Percentiles rank a stretch among this genome's conserved stretches.
phyloP scores from a whole-genome alignment of 2,329 filamentous ascomycete species.

The Pseudogymnoascus sp. region DNA sequence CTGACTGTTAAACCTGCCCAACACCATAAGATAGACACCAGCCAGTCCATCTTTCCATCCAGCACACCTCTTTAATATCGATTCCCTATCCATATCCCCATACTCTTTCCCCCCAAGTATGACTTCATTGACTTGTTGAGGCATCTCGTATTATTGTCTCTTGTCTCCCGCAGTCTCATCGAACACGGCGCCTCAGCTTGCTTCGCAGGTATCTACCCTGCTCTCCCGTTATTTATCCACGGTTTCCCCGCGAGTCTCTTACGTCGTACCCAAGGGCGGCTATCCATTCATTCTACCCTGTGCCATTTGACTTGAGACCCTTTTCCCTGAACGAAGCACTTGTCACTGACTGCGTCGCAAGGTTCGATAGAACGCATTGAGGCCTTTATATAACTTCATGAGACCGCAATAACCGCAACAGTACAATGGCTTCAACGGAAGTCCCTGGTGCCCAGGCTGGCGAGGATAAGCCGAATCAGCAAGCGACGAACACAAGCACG shows the following conservation, averaged over 20 bases:
- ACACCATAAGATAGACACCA: background rate
- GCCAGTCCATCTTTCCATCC: background rate
- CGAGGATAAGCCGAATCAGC: background rate
- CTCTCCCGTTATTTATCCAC: background rate
- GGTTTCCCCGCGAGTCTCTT: background rate
- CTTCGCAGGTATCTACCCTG: slow-evolving; percentile 5
- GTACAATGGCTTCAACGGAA: slow-evolving; percentile 5
- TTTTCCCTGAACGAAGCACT: background rate
- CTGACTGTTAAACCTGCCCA: background rate
- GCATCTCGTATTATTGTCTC: background rate
- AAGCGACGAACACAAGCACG: slow-evolving; percentile 24
- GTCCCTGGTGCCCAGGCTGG: background rate
- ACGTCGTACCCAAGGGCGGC: background rate
- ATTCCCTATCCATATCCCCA: background rate
- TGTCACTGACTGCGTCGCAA: background rate
- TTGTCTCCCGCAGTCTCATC: background rate
- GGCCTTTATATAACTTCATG: background rate
- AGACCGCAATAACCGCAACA: background rate
- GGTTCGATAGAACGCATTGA: slow-evolving; percentile 6
- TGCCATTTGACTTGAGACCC: background rate
- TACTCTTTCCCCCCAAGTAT: background rate
- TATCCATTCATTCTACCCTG: background rate
- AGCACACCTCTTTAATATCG: background rate
- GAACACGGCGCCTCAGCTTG: background rate
- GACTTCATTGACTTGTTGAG: slow-evolving; percentile 6